Conservation (phyloP, 2,329 filamentous ascomycete genomes). For the Fusarium ramigenum region DNA sequence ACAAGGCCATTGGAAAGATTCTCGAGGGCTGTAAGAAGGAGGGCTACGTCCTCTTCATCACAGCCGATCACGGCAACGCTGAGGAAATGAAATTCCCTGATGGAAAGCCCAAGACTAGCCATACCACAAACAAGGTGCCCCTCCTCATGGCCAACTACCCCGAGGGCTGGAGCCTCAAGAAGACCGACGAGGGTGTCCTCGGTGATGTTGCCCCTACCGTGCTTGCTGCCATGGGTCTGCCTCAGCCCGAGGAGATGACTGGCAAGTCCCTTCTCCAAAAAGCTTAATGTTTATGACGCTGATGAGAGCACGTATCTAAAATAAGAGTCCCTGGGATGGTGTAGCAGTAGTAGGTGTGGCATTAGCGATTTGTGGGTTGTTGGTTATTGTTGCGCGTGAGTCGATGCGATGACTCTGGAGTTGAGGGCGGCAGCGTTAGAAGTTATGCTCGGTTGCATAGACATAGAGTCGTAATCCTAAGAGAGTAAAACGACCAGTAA, state of each 20-base stretch:
- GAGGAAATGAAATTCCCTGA: slow-evolving; percentile 99
- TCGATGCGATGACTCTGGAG: slow-evolving; percentile 34
- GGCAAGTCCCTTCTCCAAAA: slow-evolving; percentile 85
- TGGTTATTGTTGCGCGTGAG: slow-evolving; percentile 26
- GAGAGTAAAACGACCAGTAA: slow-evolving; percentile 22
- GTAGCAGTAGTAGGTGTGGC: slow-evolving; percentile 19
- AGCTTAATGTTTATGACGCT: slow-evolving; percentile 53
- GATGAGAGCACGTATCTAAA: neutral
- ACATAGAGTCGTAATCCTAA: slow-evolving; percentile 26
- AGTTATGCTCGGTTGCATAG: slow-evolving; percentile 26
- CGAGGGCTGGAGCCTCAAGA: slow-evolving; percentile 79
- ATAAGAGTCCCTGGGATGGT: slow-evolving; percentile 2
- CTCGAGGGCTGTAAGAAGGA: slow-evolving; percentile 94
- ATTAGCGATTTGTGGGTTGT: slow-evolving; percentile 30
- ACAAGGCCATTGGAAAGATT: slow-evolving; percentile 92
- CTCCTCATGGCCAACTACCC: slow-evolving; percentile 99
- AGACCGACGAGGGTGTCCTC: slow-evolving; percentile 87
- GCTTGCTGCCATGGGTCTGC: slow-evolving; percentile 88
- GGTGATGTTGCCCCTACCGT: slow-evolving; percentile 98
- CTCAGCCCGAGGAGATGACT: slow-evolving; percentile 92
- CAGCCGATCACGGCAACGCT: slow-evolving; percentile 95
- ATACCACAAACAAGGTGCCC: slow-evolving; percentile 97
- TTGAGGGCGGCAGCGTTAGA: slow-evolving; percentile 32
- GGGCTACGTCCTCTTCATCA: slow-evolving; percentile 94
- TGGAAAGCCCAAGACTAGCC: slow-evolving; percentile 96